A percentile compares a stretch with the other conserved stretches of the same genome.
Evolutionary conservation across 208 protist species (phyloP).

Genomic region (Novymonas esmeraldas): DNA sequence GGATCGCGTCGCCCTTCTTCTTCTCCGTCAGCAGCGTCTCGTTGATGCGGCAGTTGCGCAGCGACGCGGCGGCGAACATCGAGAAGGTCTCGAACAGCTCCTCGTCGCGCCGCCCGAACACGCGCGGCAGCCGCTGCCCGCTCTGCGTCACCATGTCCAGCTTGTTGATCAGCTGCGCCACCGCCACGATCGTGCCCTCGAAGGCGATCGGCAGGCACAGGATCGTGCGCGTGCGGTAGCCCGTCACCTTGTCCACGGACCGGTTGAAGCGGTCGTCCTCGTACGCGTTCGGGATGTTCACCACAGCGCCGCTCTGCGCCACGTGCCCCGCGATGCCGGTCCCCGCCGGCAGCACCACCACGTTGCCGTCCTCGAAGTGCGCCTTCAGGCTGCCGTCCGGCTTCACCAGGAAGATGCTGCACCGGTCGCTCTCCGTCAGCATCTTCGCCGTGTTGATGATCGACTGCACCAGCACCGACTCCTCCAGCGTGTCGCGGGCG

Average conservation of each 20-base stretch:
- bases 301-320: conserved; percentile 47
- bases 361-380: conserved; percentile 75
- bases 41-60: conserved; percentile 77
- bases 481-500: conserved; percentile 79
- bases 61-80: conserved; percentile 69
- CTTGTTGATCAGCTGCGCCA: conserved; percentile 84
- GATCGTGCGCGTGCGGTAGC: conserved; percentile 73
- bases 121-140: conserved; percentile 45
- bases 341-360: conserved; percentile 50
- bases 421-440: conserved; percentile 73
- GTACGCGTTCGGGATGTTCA: conserved; percentile 79
- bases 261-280: conserved; percentile 74
- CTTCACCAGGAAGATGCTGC: conserved; percentile 75
- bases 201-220: conserved; percentile 74
- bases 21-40: conserved; percentile 67
- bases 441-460: conserved; percentile 82
- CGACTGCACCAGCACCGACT: conserved; percentile 67
- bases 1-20: conserved; percentile 68
- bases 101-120: conserved; percentile 64
- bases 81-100: conserved; percentile 74
- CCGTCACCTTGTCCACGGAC: conserved; percentile 66
- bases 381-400: conserved; percentile 56
- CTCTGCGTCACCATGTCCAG: conserved; percentile 63
- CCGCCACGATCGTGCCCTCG: conserved; percentile 71
- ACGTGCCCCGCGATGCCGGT: conserved; percentile 79